A percentile compares a stretch with the other conserved stretches of the same genome.
These are phyloP conservation scores for Globisporangium heterothallicum DNA, from an alignment of 352 stramenopile genomes.

Conservation along the genomic window DNA sequence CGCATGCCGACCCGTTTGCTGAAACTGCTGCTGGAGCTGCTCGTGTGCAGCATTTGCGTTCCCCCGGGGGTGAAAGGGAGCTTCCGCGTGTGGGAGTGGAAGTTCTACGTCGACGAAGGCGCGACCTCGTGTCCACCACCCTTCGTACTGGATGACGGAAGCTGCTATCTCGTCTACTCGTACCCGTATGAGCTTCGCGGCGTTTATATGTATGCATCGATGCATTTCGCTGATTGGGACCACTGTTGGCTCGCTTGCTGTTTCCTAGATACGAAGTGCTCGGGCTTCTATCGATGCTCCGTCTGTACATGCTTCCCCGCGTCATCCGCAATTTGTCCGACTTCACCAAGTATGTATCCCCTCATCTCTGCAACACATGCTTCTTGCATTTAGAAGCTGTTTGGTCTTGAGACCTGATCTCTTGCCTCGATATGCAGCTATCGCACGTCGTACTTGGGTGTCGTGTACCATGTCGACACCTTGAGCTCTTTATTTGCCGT, in stretches of 20 bases:
- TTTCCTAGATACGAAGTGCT: slow-evolving; percentile 52
- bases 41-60: slow-evolving; percentile 43
- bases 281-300: slow-evolving; percentile 54
- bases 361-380: not conserved
- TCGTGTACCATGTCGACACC: slow-evolving; percentile 71
- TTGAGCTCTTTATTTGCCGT: slow-evolving; percentile 74
- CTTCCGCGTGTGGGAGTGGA: slow-evolving; percentile 67
- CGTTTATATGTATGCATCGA: too few species aligned
- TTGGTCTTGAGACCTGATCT: too few species aligned
- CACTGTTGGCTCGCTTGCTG: not conserved
- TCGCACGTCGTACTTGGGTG: slow-evolving; percentile 66
- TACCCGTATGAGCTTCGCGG: slow-evolving; percentile 43
- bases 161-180: slow-evolving; percentile 65
- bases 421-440: slow-evolving; percentile 30
- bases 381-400: too few species aligned
- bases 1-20: slow-evolving; percentile 43
- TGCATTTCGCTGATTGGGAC: not conserved
- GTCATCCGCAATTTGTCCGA: slow-evolving; percentile 72
- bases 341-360: slow-evolving; percentile 49
- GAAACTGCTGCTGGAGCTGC: slow-evolving; percentile 37
- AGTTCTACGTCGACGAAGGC: slow-evolving; percentile 39
- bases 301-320: slow-evolving; percentile 74
- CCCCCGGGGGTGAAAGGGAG: slow-evolving; percentile 41
- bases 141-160: slow-evolving; percentile 24
- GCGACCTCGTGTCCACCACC: slow-evolving; percentile 23